Evolutionary conservation across 495 filamentous ascomycete genomes (phyloP).

Genomic region (Penicillium psychrofluorescens): DNA sequence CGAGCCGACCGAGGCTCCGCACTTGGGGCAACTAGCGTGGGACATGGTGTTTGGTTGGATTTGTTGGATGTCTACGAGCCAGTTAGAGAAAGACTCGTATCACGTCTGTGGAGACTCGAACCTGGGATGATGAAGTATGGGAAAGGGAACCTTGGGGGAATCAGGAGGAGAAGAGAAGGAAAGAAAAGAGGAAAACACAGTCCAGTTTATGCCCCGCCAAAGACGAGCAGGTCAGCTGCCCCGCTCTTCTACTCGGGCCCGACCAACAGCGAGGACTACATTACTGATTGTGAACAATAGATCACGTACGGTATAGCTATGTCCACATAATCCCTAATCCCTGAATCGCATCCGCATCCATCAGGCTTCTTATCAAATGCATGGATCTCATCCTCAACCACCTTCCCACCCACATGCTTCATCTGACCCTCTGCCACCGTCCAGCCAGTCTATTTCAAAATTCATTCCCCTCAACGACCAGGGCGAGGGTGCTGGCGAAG

Average conservation of each 20-base stretch:
- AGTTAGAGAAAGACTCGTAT: not conserved
- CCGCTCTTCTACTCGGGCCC: too few relatives aligned
- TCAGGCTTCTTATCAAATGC: slow-evolving; percentile 21
- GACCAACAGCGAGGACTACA: too few relatives aligned
- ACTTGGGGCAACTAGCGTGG: slow-evolving; percentile 31
- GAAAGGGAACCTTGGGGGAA: too few relatives aligned
- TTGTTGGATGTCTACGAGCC: not conserved
- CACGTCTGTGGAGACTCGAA: too few relatives aligned
- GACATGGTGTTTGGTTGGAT: slow-evolving; percentile 11
- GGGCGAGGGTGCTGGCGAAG: too few relatives aligned
- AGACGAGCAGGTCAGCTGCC: too few relatives aligned
- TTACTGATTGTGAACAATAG: too few relatives aligned
- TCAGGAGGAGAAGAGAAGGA: too few relatives aligned
- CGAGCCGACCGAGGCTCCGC: slow-evolving; percentile 18
- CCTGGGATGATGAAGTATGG: too few relatives aligned
- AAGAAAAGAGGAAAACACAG: not conserved
- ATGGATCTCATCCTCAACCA: slow-evolving; percentile 15
- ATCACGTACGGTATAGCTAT: too few relatives aligned
- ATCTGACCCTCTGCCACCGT: slow-evolving; percentile 4
- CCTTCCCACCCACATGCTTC: slow-evolving; percentile 8
- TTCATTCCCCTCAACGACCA: slow-evolving; percentile 16
- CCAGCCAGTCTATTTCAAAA: slow-evolving; percentile 13
- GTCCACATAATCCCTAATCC: slow-evolving; percentile 15
- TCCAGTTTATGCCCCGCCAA: slow-evolving; percentile 10
- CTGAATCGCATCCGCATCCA: slow-evolving; percentile 15